Base-by-base conservation (phyloP, 1,284 basidiomycete genomes). In the Sporisorium sorghi region DNA sequence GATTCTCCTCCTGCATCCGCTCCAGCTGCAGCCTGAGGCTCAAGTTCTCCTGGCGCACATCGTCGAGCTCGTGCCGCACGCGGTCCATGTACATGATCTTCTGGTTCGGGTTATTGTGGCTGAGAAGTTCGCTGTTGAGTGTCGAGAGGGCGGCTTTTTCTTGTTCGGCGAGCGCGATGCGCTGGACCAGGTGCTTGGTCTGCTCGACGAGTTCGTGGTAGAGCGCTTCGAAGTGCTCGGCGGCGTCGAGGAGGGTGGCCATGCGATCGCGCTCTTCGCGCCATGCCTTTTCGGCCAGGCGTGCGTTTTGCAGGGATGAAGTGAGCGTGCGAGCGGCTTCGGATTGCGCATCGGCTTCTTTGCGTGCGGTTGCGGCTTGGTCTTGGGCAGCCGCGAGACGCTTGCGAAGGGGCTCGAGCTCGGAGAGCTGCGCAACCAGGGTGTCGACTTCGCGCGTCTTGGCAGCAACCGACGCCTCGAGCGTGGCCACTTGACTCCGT, bases 11-110 rank as follows among this genome's bases (percentile, higher is more conserved):
- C 23, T 59, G 53, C 37, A 53, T 32, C 14, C 64, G 48, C 39
- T 75, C 68, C 46, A 72, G 40, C 51, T 68, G 56, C 37, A 71
- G 15, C 9, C 55, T 33, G 14, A 75, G 37, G 3, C 17, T 28
- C 21, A 68, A 14, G 15, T 64, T 68, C 24, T 75, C 73, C 39
- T 58, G 59, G 51, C 68, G 64, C 44, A 57, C 55, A 9, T 66
- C 60, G 23, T 68, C 64, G 33, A 75, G 30, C 47, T 75, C 68
- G 37, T 62, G 55, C 5, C 73, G 59, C 3, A 75, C 46, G 2
- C 68, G 50, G 23, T 71, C 73, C 63, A 75, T 71, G 47, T 75
- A 75, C 57, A 72, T 58, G 44, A 72, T 75, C 68, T 71, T 75
- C 43, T 75, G 73, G 21, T 59, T 63, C 2, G 73, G 73, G 23